Base-by-base conservation (phyloP, 441 rosid genomes). In the Brassica balearica region DNA sequence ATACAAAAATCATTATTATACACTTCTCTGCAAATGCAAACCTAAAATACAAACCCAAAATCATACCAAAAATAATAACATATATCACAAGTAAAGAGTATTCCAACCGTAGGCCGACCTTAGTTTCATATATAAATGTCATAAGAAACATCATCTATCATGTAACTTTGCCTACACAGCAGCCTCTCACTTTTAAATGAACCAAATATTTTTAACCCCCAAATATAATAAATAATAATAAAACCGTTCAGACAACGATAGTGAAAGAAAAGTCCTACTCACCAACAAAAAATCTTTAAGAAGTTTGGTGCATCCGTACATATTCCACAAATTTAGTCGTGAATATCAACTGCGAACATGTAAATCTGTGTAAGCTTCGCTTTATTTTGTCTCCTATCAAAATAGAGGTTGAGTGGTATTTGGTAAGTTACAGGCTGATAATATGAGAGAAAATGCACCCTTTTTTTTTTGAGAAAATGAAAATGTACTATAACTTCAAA, bases 261-360 rank as follows among this genome's bases (percentile, higher is more conserved):
- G 23, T 43, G 80, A 71, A 63, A 20, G 80, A 71, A 77, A 64
- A 64, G 11, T 78, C 65, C n/a, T 1, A 68, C 65, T 48, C 69
- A 14, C 65, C 43, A 78, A 78, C 63, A 73, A 66, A 53, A 53
- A 53, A 12, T 58, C 43, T 48, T 34, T 1, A 25, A 56, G 19
- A 46, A 32, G 61, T 67, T 73, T 46, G 56, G 73, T 65, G 38
- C 6, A 19, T 71, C 81, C 76, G 74, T 79, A 79, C 77, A 62
- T 68, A 68, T 61, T 68, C 71, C 70, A 62, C 65, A 19, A 48
- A 66, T 22, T 23, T 61, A 65, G 78, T 79, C 78, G 64, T 61
- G 51, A 34, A 68, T 73, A 62, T 62, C 74, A 78, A 72, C 81
- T 46, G 19, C 38, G n/a, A 59, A 66, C 64, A 41, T 27, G 20